Evolutionary conservation across 768 basidiomycete species (phyloP), one percentile per base, ranked within the genome.

Genomic region (Pleurotus cornucopiae): DNA sequence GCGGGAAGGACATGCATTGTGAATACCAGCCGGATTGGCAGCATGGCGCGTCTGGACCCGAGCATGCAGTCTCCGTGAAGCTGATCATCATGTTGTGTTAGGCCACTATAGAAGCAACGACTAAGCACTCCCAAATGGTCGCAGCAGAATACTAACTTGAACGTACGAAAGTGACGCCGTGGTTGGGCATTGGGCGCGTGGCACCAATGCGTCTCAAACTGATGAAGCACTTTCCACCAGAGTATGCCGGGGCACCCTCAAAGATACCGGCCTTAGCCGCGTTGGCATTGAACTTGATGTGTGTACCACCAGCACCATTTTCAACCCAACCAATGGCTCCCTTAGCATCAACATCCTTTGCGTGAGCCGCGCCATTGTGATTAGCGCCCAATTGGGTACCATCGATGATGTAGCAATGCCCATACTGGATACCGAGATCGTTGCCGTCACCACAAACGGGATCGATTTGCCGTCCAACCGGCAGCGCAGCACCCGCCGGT

Each of bases 31-130:
- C 23, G 51, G 41, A 43, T n/a, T 14, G 11, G 51, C 30, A 0
- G 51, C 51, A 37, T 4, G 51, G 51, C 4, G 20, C 37, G 7
- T 52, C 51, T 5, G 49, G 49, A 18, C 49, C 49, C 16, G 49
- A 41, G 21, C 49, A 52, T 11, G 49, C 34, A 18, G 49, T 52
- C 49, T 52, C 49, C 34, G 49, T 52, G 38, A 52, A 52, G 49
- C 49, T 52, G 5, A 41, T 4, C 37, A 20, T 9, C 6, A 52
- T 13, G 20, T 52, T 11, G 49, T 6, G 38, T 52, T 52, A 16
- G 49, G 49, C 49, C 49, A 52, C 49, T 52, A 40, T 14, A 25
- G 37, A 13, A n/a, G 16, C 14, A 40, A 20, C 5, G 6, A 18
- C 1, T n/a, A 18, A 40, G 14, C 16, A 26, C 12, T 11, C 4